Evolutionary conservation across 192 early-diverging fungal species (phyloP), one percentile per base, ranked within the genome.

Genomic region (Ambispora gerdemannii): DNA sequence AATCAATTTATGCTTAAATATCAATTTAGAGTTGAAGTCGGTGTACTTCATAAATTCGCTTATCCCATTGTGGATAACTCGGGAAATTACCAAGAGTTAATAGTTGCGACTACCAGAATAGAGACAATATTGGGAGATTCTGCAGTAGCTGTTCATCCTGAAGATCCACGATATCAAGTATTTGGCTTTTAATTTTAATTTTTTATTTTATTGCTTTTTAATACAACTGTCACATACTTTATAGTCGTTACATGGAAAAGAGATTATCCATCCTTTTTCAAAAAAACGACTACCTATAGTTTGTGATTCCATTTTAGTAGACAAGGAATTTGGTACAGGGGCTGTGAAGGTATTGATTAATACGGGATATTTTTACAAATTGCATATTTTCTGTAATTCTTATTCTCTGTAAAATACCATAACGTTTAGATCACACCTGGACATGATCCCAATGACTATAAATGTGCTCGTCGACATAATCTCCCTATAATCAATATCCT

Each of bases 81-180:
- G 17, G 38, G 25, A 25, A 78, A 72, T 50, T 83, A 89, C 28
- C 80, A 82, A 61, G 79, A 89, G 35, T 82, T 98, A 33, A 84
- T 90, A 43, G 95, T 98, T 4, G 91, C 94, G 19, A 98, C 96
- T n/a, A 98, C 96, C 4, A 94, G 96, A 62, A 86, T 97, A 33
- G 96, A 98, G 74, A 98, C 96, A 3, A 95, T 98, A 90, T 84
- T 97, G n/a, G 96, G 95, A 62, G 96, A 98, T 76, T 91, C 88
- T 51, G 96, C 95, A 4, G 84, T 98, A n/a, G 95, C 95, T 33
- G 85, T 98, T 55, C 87, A 94, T 76, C 93, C 96, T 3, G 81
- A 83, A 0, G 96, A 98, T 76, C 27, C 71, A 30, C 81, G 96
- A 61, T 98, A 98, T 79, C 88, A 79, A 78, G 89, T 90, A 71